phyloP scores from a whole-genome alignment of 1,284 basidiomycete genomes.

The Leccinum variabile region DNA sequence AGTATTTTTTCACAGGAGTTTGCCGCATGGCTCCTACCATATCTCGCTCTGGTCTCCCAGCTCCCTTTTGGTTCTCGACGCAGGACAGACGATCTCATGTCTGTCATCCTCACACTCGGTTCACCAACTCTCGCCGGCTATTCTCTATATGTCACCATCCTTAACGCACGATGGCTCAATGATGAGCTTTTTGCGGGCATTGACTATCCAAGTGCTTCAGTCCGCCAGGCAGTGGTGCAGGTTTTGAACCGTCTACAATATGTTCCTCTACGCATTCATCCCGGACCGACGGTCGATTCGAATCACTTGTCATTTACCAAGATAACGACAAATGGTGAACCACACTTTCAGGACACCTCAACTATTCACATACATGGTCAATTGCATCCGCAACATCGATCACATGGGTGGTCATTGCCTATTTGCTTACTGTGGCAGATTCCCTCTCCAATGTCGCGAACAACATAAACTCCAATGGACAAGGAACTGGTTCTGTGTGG shows the following conservation, averaged over 20 bases:
- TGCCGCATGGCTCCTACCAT: constrained; percentile 45
- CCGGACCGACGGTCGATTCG: constrained; percentile 22
- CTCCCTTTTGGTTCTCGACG: constrained; percentile 41
- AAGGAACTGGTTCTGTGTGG: constrained; percentile 41
- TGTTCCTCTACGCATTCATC: constrained; percentile 31
- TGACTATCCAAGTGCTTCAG: constrained; percentile 16
- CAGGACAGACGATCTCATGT: constrained; percentile 32
- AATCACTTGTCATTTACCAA: constrained; percentile 33
- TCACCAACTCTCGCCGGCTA: constrained; percentile 36
- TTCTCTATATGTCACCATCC: constrained; percentile 33
- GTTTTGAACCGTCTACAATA: constrained; percentile 33
- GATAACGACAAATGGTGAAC: constrained; percentile 36
- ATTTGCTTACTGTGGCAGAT: constrained; percentile 41
- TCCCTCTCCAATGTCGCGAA: constrained; percentile 34
- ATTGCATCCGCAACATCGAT: constrained; percentile 41
- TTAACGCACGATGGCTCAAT: constrained; percentile 34
- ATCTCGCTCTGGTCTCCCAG: constrained; percentile 43
- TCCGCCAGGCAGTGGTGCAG: constrained; percentile 21
- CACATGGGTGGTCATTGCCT: constrained; percentile 44
- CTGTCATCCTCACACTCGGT: constrained; percentile 33
- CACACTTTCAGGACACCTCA: constrained; percentile 20
- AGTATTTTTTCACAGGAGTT: constrained; percentile 40
- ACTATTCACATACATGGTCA: constrained; percentile 38
- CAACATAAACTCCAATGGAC: constrained; percentile 28
- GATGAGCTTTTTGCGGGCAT: constrained; percentile 22